phyloP scores from a whole-genome alignment of 2,329 filamentous ascomycete species.

The Helotiales sp. region DNA sequence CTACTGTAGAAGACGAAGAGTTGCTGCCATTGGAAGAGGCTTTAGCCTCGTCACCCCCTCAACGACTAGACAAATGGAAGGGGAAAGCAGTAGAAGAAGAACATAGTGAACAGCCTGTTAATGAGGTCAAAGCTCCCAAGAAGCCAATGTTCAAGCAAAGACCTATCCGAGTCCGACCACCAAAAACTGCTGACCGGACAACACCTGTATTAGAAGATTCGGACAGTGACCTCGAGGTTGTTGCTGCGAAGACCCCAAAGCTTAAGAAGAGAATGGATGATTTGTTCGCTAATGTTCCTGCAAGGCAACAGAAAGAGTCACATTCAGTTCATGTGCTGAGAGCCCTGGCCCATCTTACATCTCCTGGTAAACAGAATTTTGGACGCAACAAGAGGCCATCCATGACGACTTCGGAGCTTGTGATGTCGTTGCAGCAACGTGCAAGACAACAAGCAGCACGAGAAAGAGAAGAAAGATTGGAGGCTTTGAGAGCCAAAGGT shows the following conservation, averaged over 20 bases:
- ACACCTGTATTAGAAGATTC: conserved; percentile 41
- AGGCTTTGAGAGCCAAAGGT: conserved; percentile 76
- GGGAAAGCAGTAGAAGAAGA: conserved; percentile 56
- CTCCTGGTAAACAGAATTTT: conserved; percentile 54
- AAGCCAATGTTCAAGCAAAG: conserved; percentile 29
- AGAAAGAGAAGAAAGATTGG: conserved; percentile 75
- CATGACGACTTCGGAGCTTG: conserved; percentile 71
- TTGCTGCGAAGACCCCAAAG: conserved; percentile 31
- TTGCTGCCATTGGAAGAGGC: conserved; percentile 23
- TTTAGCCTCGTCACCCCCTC: conserved; percentile 19
- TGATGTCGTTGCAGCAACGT: conserved; percentile 65
- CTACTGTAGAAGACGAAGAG: background rate
- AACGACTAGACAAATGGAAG: conserved; percentile 57
- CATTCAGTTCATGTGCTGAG: conserved; percentile 68
- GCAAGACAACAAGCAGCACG: conserved; percentile 78
- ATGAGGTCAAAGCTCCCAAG: conserved; percentile 13
- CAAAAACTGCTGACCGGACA: conserved; percentile 38
- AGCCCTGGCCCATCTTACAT: conserved; percentile 70
- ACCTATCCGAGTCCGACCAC: conserved; percentile 41
- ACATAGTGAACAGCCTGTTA: conserved; percentile 39
- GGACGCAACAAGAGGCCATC: conserved; percentile 46
- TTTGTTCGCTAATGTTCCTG: conserved; percentile 71
- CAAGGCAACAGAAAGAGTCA: conserved; percentile 61
- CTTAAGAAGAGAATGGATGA: conserved; percentile 52
- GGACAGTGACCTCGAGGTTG: conserved; percentile 46